Evolutionary conservation across 2,329 filamentous ascomycete genomes (phyloP), one percentile per base, ranked within the genome.

Genomic region (Diaporthe sp.): DNA sequence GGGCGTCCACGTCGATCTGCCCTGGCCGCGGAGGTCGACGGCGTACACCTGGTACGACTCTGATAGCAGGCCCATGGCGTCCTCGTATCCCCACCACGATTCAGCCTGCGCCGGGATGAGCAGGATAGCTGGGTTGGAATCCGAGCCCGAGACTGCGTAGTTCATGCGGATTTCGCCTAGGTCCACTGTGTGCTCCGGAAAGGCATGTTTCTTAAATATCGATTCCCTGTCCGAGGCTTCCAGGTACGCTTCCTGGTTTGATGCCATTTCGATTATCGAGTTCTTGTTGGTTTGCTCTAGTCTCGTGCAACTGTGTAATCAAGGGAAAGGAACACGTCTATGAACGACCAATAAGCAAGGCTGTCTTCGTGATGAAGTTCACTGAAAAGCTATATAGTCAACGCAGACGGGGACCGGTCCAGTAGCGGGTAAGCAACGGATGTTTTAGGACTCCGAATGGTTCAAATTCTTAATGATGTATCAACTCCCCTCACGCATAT

Each of bases 81-180:
- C 51, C 39, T 77, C 76, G 44, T 78, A 78, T 4, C 74, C 67
- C 77, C 77, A 78, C 77, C 77, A 78, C 5, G 76, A 77, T 44
- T 78, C 76, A 1, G 73, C 75, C 61, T 78, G 77, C 0, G 73
- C 76, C 3, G 77, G 77, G 28, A 78, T 77, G 6, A 78, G 72
- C 19, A 78, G 74, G 39, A 78, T 39, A 9, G 77, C 76, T 12
- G 77, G 77, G 13, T 62, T 58, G 17, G 68, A 58, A 15, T 58
- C 42, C 1, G 70, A 59, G 1, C 77, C 77, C 3, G 73, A 73
- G 9, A 72, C 70, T n/a, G 76, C 77, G 61, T 77, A 78, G 72
- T 78, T 78, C 76, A 78, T 77, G 15, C 75, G 77, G 9, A 77
- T 22, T 37, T 78, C 77, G 44, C 77, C 77, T 15, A 78, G 77